Evolutionary conservation across 139 green algal genomes (phyloP).

Genomic region (Haematococcus lacustris): DNA sequence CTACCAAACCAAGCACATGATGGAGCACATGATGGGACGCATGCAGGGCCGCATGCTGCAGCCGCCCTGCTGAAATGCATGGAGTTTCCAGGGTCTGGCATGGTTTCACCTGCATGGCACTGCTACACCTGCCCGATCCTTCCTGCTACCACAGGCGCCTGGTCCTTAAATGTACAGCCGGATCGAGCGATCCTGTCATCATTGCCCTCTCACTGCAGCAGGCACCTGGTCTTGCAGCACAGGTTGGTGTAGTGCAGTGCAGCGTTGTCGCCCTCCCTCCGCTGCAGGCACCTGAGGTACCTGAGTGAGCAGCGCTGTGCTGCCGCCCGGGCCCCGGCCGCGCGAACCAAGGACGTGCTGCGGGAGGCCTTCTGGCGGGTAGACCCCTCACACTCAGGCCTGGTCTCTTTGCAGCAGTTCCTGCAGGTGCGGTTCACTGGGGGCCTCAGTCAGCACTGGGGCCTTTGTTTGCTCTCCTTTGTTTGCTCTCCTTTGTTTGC

Average conservation of each 20-base stretch:
- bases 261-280: background rate
- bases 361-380: conserved; percentile 43
- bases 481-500: no score
- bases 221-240: background rate
- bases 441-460: background rate
- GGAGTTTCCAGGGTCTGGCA: no score
- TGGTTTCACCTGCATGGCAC: background rate
- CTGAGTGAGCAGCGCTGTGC: conserved; percentile 21
- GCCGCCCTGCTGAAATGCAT: no score
- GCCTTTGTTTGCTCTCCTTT: no score
- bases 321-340: conserved; percentile 29
- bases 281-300: conserved; percentile 27
- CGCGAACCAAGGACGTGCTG: conserved; percentile 41
- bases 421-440: conserved; percentile 25
- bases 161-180: background rate
- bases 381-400: conserved; percentile 31
- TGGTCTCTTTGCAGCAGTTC: conserved; percentile 47
- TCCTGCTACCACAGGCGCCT: no score
- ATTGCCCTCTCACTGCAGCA: background rate
- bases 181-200: no score
- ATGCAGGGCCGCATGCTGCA: no score
- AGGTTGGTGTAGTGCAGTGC: background rate
- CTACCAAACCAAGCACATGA: no score
- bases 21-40: no score
- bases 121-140: background rate